Conservation (phyloP, 2,329 filamentous ascomycete species). For the Diaporthe caulivora region DNA sequence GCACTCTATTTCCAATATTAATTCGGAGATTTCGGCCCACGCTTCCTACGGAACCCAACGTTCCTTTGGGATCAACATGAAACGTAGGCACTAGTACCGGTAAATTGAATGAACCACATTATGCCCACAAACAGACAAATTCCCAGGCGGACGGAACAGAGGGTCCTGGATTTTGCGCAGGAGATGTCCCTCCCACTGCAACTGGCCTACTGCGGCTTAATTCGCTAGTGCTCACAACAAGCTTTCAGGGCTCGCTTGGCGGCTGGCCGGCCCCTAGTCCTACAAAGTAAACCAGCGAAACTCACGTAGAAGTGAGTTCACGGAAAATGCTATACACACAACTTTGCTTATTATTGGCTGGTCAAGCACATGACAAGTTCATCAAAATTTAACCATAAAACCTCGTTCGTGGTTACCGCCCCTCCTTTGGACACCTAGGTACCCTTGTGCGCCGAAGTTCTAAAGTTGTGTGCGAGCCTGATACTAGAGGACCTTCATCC, state of each 20-base stretch:
- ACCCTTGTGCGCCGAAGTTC: too few relatives aligned
- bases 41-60: conserved; percentile 24
- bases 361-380: neutral
- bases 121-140: neutral
- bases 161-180: neutral
- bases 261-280: conserved; percentile 5
- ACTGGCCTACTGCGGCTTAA: neutral
- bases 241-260: neutral
- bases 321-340: too few relatives aligned
- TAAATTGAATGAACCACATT: conserved; percentile 4
- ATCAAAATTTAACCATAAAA: neutral
- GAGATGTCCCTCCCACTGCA: neutral
- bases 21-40: conserved; percentile 24
- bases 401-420: too few relatives aligned
- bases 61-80: conserved; percentile 26
- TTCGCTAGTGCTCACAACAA: neutral
- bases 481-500: too few relatives aligned
- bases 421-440: too few relatives aligned
- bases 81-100: neutral
- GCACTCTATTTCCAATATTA: conserved; percentile 8
- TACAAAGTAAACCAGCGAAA: neutral
- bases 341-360: too few relatives aligned
- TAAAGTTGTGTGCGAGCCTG: too few relatives aligned
- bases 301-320: neutral
- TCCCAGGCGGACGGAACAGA: neutral